phyloP scores from a whole-genome alignment of 768 basidiomycete genomes.

The Cyathus striatus region DNA sequence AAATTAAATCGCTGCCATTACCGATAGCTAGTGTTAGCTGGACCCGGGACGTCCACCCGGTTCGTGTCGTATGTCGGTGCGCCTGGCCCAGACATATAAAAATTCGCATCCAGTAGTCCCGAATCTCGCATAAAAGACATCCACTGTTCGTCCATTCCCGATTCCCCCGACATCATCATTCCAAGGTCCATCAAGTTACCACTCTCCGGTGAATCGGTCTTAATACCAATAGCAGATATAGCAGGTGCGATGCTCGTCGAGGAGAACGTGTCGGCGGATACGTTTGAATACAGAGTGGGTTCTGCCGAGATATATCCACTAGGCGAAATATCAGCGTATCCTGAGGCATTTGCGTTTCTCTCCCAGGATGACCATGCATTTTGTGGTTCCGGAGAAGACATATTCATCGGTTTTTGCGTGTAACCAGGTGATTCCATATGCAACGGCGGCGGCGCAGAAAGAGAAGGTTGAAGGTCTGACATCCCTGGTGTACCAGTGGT shows the following conservation, averaged over 20 bases:
- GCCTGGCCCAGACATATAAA: too few species aligned
- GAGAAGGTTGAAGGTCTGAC: background rate
- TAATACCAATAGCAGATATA: slow-evolving; percentile 10
- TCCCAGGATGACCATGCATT: background rate
- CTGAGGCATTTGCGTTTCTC: too few species aligned
- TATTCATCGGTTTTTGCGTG: slow-evolving; percentile 10
- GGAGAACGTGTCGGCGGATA: background rate
- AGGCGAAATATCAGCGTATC: too few species aligned
- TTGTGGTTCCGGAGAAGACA: slow-evolving; percentile 8
- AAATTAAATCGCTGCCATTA: too few species aligned
- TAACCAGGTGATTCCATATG: slow-evolving; percentile 4
- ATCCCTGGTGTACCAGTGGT: slow-evolving; percentile 3
- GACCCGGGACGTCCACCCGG: background rate
- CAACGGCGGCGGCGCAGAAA: background rate
- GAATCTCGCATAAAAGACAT: slow-evolving; percentile 60
- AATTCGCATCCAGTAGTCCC: slow-evolving; percentile 40
- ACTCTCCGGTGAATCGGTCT: slow-evolving; percentile 24
- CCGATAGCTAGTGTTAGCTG: too few species aligned
- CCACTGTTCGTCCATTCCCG: slow-evolving; percentile 66
- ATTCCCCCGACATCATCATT: slow-evolving; percentile 51
- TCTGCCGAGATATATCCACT: background rate
- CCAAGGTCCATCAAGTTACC: slow-evolving; percentile 36
- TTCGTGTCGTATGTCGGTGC: too few species aligned
- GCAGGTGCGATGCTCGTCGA: background rate
- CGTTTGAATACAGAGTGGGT: background rate